Conservation (phyloP, 2,329 filamentous ascomycete species). For the Hansfordia pulvinata region DNA sequence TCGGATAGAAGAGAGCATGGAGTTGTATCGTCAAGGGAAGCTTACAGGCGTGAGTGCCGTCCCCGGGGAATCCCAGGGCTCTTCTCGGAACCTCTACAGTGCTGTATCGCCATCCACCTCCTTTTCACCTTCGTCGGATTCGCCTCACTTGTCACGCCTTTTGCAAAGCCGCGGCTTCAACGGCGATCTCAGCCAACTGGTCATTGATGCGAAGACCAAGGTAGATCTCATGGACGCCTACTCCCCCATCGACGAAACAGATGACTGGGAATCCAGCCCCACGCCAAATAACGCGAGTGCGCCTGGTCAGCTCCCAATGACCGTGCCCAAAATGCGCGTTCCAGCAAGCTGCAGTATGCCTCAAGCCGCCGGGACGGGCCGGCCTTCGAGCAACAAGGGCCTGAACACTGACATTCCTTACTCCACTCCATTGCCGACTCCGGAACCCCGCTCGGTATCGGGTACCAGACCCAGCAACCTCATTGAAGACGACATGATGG, state of each 20-base stretch:
- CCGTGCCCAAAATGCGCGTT: constrained; percentile 32
- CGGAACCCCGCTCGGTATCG: constrained; percentile 13
- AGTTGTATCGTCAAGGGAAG: constrained; percentile 36
- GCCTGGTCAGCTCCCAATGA: constrained; percentile 22
- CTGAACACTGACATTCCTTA: constrained; percentile 24
- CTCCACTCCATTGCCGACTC: constrained; percentile 23
- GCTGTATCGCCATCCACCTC: too few species aligned
- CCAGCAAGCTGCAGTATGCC: constrained; percentile 43
- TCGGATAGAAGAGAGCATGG: constrained; percentile 40
- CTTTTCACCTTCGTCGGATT: constrained; percentile 42
- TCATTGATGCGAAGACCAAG: constrained; percentile 44
- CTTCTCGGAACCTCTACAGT: too few species aligned
- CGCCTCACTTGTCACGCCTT: constrained; percentile 54
- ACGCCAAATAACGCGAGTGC: constrained; percentile 24
- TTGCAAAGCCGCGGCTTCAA: constrained; percentile 48
- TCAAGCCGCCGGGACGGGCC: constrained; percentile 28
- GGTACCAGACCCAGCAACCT: constrained; percentile 9
- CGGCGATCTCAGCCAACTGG: constrained; percentile 43
- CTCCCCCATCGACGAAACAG: constrained; percentile 39
- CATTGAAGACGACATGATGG: constrained; percentile 39
- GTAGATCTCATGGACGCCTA: constrained; percentile 33
- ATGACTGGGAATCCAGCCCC: constrained; percentile 31
- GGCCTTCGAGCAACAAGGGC: constrained; percentile 45
- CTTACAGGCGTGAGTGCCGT: constrained; percentile 32
- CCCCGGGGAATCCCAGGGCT: constrained; percentile 19